Conservation (phyloP, 352 stramenopile species). For the Pythium insidiosum region DNA sequence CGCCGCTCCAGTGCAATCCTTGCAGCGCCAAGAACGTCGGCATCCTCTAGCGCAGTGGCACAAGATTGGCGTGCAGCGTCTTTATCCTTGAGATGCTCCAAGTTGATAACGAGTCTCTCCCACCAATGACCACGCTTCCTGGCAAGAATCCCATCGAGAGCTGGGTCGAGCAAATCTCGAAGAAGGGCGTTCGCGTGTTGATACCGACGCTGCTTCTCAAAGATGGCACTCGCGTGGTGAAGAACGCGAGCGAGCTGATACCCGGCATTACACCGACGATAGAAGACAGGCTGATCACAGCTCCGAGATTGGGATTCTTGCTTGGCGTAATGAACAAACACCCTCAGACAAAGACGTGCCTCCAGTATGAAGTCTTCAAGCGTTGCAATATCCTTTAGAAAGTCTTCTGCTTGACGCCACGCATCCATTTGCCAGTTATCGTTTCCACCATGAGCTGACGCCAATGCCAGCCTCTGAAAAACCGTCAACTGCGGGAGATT, state of each 20-base stretch:
- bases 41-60: constrained; percentile 43
- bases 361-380: constrained; percentile 60
- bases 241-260: constrained; percentile 64
- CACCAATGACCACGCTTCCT: constrained; percentile 72
- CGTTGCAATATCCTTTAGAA: constrained; percentile 28
- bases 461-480: constrained; percentile 34
- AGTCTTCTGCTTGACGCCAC: constrained; percentile 39
- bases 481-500: constrained; percentile 25
- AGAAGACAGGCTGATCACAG: constrained; percentile 30
- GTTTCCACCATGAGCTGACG: neutral
- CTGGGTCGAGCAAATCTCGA: constrained; percentile 49
- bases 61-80: constrained; percentile 41
- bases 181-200: constrained; percentile 55
- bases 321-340: constrained; percentile 15
- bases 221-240: constrained; percentile 41
- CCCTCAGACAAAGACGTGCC: constrained; percentile 32
- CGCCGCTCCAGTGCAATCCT: constrained; percentile 46
- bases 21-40: constrained; percentile 42
- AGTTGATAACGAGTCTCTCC: constrained; percentile 61
- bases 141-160: constrained; percentile 32
- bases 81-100: constrained; percentile 61
- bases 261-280: constrained; percentile 54
- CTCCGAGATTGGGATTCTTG: too few species aligned
- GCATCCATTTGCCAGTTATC: constrained; percentile 21
- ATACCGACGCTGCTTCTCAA: constrained; percentile 76